A percentile compares a stretch with the other conserved stretches of the same genome.
phyloP scores from a whole-genome alignment of 352 stramenopile genomes.

The Phytophthora sp. region DNA sequence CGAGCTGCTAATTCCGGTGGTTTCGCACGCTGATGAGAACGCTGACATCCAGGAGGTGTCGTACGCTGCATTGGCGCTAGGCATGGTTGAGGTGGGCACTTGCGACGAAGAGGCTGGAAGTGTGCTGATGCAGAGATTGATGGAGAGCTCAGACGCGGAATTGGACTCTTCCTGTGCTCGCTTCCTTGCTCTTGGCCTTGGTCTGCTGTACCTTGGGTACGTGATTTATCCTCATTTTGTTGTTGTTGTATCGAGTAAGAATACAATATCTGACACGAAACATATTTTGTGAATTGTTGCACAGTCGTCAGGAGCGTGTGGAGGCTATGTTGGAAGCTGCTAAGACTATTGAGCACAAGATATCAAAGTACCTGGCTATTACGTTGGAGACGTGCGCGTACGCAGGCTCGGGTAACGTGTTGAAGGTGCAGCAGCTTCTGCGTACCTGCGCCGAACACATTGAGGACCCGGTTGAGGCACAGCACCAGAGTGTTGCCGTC shows the following conservation, averaged over 20 bases:
- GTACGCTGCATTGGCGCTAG: conserved; percentile 95
- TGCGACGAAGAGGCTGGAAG: conserved; percentile 97
- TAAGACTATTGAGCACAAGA: conserved; percentile 98
- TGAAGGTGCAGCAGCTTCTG: conserved; percentile 98
- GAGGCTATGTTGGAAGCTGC: conserved; percentile 98
- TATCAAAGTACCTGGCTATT: conserved; percentile 97
- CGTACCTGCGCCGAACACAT: conserved; percentile 98
- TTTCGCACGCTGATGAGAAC: conserved; percentile 90
- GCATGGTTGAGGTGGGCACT: conserved; percentile 98
- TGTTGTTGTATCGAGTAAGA: conserved; percentile 25
- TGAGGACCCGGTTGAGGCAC: conserved; percentile 77
- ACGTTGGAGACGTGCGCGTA: conserved; percentile 99
- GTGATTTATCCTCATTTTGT: conserved; percentile 28
- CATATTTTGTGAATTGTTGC: conserved; percentile 17
- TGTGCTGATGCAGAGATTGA: conserved; percentile 97
- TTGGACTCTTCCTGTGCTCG: conserved; percentile 96
- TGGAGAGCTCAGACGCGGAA: conserved; percentile 98
- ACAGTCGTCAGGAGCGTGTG: conserved; percentile 92
- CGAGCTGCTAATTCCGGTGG: conserved; percentile 96
- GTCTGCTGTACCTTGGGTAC: conserved; percentile 97
- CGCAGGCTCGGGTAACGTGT: conserved; percentile 98
- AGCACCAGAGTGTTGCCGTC: conserved; percentile 95
- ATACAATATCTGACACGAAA: conserved; percentile 92
- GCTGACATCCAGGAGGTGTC: conserved; percentile 93
- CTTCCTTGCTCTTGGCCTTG: conserved; percentile 97